These are phyloP conservation scores for Sporothrix globosa DNA, from an alignment of 2,329 filamentous ascomycete species.

Conservation along the genomic window DNA sequence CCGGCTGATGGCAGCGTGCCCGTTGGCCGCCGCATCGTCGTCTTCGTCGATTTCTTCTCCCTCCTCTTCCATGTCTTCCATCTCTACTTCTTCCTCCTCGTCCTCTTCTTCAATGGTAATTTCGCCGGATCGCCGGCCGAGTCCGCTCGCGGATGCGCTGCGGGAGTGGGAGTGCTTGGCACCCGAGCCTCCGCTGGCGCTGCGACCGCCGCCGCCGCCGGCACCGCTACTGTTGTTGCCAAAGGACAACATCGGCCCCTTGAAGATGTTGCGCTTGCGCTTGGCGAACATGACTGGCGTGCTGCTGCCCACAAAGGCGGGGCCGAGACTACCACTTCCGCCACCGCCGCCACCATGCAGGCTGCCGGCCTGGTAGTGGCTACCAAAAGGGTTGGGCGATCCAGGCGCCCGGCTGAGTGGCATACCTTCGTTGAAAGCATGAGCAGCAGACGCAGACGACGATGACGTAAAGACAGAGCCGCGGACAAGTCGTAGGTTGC, in stretches of 20 bases:
- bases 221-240: constrained; percentile 43
- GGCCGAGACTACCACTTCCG: neutral
- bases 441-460: constrained; percentile 43
- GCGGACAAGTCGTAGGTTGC: constrained; percentile 81
- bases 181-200: constrained; percentile 45
- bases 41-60: constrained; percentile 53
- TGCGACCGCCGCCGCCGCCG: constrained; percentile 33
- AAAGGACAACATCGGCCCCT: constrained; percentile 71
- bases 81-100: constrained; percentile 54
- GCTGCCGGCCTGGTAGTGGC: constrained; percentile 45
- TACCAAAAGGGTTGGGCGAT: constrained; percentile 56
- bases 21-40: constrained; percentile 17
- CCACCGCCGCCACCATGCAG: neutral
- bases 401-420: constrained; percentile 51
- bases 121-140: constrained; percentile 71
- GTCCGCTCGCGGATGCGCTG: constrained; percentile 62
- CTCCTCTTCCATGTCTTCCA: constrained; percentile 47
- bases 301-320: constrained; percentile 37
- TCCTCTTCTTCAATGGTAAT: constrained; percentile 72
- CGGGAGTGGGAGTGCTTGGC: constrained; percentile 53
- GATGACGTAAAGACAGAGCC: constrained; percentile 42
- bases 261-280: constrained; percentile 78
- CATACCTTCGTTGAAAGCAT: constrained; percentile 63
- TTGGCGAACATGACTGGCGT: constrained; percentile 72
- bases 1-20: constrained; percentile 17